Conservation (phyloP, 2,329 filamentous ascomycete species). For the Huntiella moniliformis region DNA sequence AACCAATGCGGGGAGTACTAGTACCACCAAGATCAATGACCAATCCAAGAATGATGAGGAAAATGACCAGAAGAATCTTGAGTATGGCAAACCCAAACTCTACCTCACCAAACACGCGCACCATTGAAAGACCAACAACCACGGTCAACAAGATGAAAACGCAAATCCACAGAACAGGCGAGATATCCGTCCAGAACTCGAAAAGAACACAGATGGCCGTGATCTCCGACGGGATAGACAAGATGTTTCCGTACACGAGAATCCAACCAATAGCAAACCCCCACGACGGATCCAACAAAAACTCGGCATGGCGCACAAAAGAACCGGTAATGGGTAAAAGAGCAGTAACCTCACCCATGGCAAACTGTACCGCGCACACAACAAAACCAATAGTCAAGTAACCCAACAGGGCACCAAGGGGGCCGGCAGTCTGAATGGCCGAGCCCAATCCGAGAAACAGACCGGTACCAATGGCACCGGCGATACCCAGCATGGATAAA, state of each 20-base stretch:
- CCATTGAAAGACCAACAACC: conserved; percentile 19
- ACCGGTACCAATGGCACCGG: conserved; percentile 41
- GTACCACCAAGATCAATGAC: conserved; percentile 45
- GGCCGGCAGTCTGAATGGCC: conserved; percentile 32
- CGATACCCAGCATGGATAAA: conserved; percentile 43
- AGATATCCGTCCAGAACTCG: conserved; percentile 43
- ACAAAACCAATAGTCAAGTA: conserved; percentile 38
- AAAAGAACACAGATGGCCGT: conserved; percentile 44
- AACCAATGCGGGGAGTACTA: conserved; percentile 40
- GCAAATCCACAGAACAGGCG: conserved; percentile 26
- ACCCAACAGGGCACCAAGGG: conserved; percentile 28
- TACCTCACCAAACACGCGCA: conserved; percentile 39
- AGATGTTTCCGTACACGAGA: conserved; percentile 33
- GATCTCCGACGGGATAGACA: conserved; percentile 40
- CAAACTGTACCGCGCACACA: conserved; percentile 37
- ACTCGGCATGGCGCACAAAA: conserved; percentile 41
- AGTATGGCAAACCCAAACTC: conserved; percentile 33
- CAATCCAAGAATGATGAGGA: conserved; percentile 41
- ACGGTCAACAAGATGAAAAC: conserved; percentile 32
- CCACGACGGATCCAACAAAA: conserved; percentile 42
- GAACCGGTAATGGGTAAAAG: conserved; percentile 43
- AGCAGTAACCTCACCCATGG: conserved; percentile 41
- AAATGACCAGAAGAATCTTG: conserved; percentile 42
- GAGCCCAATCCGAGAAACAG: conserved; percentile 39
- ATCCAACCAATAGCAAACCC: conserved; percentile 37